Evolutionary conservation across 768 basidiomycete species (phyloP).

Genomic region (Trichaptum fuscoviolaceum): DNA sequence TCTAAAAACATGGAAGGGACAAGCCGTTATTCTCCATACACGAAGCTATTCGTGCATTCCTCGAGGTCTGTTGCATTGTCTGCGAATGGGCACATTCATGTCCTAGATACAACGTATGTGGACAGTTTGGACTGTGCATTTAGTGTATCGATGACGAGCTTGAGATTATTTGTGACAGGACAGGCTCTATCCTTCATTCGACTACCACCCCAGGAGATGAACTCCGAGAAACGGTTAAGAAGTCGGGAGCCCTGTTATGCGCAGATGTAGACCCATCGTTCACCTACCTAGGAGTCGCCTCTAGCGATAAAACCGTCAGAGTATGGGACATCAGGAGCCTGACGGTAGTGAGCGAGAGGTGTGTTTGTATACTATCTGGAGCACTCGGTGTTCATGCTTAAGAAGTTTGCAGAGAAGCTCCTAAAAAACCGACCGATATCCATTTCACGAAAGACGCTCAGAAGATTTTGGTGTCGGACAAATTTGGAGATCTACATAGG

Average conservation of each 20-base stretch:
- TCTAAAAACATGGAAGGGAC: conserved; percentile 14
- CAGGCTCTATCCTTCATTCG: conserved; percentile 45
- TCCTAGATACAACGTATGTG: conserved; percentile 50
- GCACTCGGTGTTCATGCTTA: conserved; percentile 4
- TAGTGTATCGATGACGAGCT: conserved; percentile 10
- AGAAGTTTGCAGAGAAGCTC: conserved; percentile 54
- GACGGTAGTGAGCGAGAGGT: conserved; percentile 60
- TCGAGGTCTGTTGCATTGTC: conserved; percentile 39
- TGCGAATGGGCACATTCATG: conserved; percentile 55
- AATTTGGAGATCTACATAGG: conserved; percentile 94
- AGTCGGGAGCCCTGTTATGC: conserved; percentile 56
- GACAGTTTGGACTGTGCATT: background rate
- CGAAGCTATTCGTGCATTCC: conserved; percentile 37
- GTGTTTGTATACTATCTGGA: conserved; percentile 13
- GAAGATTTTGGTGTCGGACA: conserved; percentile 81
- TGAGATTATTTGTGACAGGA: conserved; percentile 31
- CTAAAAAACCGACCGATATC: conserved; percentile 76
- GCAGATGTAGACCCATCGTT: conserved; percentile 43
- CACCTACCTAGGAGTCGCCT: conserved; percentile 52
- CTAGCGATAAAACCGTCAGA: conserved; percentile 78
- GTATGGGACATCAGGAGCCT: conserved; percentile 64
- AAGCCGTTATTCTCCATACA: conserved; percentile 36
- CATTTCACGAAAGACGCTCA: conserved; percentile 54
- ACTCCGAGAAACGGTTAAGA: conserved; percentile 30
- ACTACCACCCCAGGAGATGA: conserved; percentile 29